Evolutionary conservation across 2,329 filamentous ascomycete species (phyloP).

Genomic region (Botrytis tulipae): DNA sequence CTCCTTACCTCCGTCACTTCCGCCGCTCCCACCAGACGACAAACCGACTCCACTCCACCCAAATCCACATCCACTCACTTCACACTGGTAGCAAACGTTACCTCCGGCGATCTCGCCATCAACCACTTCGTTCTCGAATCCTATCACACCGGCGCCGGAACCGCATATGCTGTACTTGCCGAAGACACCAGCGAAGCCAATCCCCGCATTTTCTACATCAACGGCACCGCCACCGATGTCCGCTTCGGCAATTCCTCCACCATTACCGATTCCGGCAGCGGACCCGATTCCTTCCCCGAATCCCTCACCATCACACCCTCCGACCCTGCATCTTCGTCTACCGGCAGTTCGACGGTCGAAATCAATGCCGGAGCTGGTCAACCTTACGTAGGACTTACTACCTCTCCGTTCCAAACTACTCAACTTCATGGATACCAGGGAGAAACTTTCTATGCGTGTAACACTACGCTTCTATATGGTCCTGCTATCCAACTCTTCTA

Average conservation of each 20-base stretch:
- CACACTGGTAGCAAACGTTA: slow-evolving; percentile 47
- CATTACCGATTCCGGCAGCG: slow-evolving; percentile 43
- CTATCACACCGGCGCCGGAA: slow-evolving; percentile 46
- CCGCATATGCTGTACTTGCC: slow-evolving; percentile 42
- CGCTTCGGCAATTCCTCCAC: slow-evolving; percentile 39
- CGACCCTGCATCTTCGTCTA: background rate
- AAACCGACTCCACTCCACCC: slow-evolving; percentile 25
- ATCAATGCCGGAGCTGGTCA: slow-evolving; percentile 44
- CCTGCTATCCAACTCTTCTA: slow-evolving; percentile 39
- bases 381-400: slow-evolving; percentile 39
- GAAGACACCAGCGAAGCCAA: slow-evolving; percentile 26
- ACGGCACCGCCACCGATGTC: slow-evolving; percentile 45
- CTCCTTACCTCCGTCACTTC: slow-evolving; percentile 23
- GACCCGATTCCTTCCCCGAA: slow-evolving; percentile 36
- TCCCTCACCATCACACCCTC: slow-evolving; percentile 43
- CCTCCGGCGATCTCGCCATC: slow-evolving; percentile 41
- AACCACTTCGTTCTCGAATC: slow-evolving; percentile 43
- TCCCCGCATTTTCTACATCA: slow-evolving; percentile 48
- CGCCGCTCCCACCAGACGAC: slow-evolving; percentile 24
- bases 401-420: slow-evolving; percentile 41
- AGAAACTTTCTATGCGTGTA: slow-evolving; percentile 46
- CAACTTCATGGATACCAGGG: slow-evolving; percentile 32
- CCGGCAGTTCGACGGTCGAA: slow-evolving; percentile 35
- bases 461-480: slow-evolving; percentile 46
- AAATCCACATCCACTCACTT: slow-evolving; percentile 35